These are phyloP conservation scores for Pichia paraexigua DNA, from an alignment of 805 yeast species.

Conservation along the genomic window DNA sequence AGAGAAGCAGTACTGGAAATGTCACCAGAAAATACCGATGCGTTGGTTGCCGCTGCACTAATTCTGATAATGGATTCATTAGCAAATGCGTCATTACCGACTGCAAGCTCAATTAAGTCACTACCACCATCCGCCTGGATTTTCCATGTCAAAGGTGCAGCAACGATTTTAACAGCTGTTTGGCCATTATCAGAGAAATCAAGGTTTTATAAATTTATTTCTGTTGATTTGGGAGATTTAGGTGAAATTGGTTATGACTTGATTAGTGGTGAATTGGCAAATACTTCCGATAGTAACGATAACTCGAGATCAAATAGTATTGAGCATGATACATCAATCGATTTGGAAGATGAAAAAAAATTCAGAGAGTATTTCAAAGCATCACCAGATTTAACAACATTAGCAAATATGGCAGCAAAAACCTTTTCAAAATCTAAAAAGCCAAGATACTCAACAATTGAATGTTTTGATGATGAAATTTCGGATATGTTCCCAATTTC, in stretches of 20 bases:
- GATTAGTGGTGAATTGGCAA: conserved; percentile 28
- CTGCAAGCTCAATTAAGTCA: conserved; percentile 43
- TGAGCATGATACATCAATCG: neutral
- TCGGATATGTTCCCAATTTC: conserved; percentile 83
- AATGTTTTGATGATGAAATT: conserved; percentile 81
- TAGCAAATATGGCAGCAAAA: conserved; percentile 8
- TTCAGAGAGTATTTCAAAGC: neutral
- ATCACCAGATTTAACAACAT: conserved; percentile 24
- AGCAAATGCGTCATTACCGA: conserved; percentile 76
- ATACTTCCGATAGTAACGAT: conserved; percentile 18
- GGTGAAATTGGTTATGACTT: conserved; percentile 53
- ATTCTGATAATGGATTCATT: conserved; percentile 86
- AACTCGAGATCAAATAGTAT: conserved; percentile 8
- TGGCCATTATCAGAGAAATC: conserved; percentile 78
- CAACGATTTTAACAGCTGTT: conserved; percentile 91
- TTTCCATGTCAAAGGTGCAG: conserved; percentile 95
- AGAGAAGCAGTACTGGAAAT: conserved; percentile 83
- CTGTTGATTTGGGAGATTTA: conserved; percentile 84
- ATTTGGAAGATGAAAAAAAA: neutral
- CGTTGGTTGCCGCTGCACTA: conserved; percentile 85
- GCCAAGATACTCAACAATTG: conserved; percentile 45
- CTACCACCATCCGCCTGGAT: conserved; percentile 95
- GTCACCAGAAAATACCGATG: conserved; percentile 80
- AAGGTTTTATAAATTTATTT: conserved; percentile 58
- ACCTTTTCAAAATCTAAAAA: conserved; percentile 9